Percentiles rank a stretch among this genome's conserved stretches.
These are phyloP conservation scores for Xerocomus amazonicus DNA, from an alignment of 1,284 basidiomycete species.

Conservation along the genomic window DNA sequence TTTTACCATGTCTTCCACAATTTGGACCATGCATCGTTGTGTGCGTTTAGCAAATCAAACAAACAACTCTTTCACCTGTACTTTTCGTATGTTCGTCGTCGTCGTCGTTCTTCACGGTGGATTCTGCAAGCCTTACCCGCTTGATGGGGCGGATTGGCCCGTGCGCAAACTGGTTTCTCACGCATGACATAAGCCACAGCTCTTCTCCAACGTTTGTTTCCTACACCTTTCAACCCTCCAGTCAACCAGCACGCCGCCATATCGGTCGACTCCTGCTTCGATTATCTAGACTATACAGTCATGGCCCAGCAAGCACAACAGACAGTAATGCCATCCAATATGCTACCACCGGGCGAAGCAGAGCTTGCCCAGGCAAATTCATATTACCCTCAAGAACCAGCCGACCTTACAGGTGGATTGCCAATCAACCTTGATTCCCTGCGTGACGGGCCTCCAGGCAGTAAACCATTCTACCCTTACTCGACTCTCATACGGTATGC, in stretches of 20 bases:
- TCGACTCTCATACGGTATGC: conserved; percentile 79
- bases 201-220: conserved; percentile 35
- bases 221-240: conserved; percentile 27
- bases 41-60: conserved; percentile 53
- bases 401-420: conserved; percentile 73
- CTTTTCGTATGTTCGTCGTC: conserved; percentile 18
- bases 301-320: conserved; percentile 39
- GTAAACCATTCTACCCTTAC: conserved; percentile 83
- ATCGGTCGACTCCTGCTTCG: conserved; percentile 9
- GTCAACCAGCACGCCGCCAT: conserved; percentile 29
- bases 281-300: conserved; percentile 15
- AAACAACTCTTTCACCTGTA: conserved; percentile 33
- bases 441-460: conserved; percentile 76
- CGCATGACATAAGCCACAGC: conserved; percentile 40
- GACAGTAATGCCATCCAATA: conserved; percentile 44
- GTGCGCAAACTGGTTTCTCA: conserved; percentile 37
- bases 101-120: conserved; percentile 20
- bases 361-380: conserved; percentile 51
- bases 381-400: conserved; percentile 69
- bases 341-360: conserved; percentile 39
- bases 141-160: conserved; percentile 32
- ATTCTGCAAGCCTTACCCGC: conserved; percentile 12
- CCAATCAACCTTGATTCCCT: conserved; percentile 81
- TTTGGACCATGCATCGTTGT: conserved; percentile 61
- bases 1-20: conserved; percentile 69